Conservation (phyloP, 768 basidiomycete species). For the Galerina marginata region DNA sequence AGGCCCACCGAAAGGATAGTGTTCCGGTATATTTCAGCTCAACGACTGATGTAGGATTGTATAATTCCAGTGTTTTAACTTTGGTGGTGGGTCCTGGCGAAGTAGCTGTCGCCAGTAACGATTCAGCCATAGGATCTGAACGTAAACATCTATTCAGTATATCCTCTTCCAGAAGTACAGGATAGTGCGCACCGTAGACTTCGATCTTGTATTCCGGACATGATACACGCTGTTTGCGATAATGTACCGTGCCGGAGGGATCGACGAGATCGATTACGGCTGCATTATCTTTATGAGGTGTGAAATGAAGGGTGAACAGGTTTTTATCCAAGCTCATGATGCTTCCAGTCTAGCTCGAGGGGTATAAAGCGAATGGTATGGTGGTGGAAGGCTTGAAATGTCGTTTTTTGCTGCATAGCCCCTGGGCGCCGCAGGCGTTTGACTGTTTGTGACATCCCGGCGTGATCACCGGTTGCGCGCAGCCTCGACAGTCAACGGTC, state of each 20-base stretch:
- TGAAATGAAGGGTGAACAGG: conserved; percentile 78
- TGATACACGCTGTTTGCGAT: conserved; percentile 69
- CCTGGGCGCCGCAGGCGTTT: conserved; percentile 13
- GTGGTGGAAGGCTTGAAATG: conserved; percentile 11
- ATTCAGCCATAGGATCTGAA: conserved; percentile 74
- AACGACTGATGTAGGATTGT: conserved; percentile 72
- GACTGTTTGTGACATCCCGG: conserved; percentile 15
- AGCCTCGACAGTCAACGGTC: background rate
- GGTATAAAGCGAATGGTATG: conserved; percentile 13
- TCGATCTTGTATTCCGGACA: conserved; percentile 65
- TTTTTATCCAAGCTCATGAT: conserved; percentile 86
- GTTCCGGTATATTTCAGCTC: conserved; percentile 79
- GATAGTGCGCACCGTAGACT: conserved; percentile 59
- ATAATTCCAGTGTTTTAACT: conserved; percentile 74
- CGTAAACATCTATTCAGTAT: background rate
- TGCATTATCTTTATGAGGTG: conserved; percentile 61
- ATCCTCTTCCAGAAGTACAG: background rate
- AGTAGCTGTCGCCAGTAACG: conserved; percentile 70
- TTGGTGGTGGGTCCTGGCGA: conserved; percentile 72
- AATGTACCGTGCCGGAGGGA: conserved; percentile 64
- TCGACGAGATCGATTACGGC: conserved; percentile 75
- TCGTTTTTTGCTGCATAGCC: conserved; percentile 19
- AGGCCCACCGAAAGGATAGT: conserved; percentile 75
- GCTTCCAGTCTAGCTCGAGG: conserved; percentile 2
- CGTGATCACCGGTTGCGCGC: conserved; percentile 6